Evolutionary conservation across 2,329 filamentous ascomycete genomes (phyloP), one percentile per base, ranked within the genome.

Genomic region (Paraphoma sp.): DNA sequence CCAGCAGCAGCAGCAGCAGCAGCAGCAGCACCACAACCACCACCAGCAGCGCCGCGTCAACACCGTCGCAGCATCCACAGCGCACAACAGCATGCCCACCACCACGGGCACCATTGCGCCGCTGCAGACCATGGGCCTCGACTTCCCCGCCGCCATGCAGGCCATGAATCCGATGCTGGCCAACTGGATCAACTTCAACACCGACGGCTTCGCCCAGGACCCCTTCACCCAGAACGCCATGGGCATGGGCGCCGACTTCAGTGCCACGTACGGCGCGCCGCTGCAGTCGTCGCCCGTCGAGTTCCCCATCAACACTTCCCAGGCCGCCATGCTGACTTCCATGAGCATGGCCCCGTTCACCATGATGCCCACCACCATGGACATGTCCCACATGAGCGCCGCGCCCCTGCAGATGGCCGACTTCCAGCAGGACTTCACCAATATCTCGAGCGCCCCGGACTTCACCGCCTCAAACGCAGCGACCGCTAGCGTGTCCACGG

Each of bases 341-440:
- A 71, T 79, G 57, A 73, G 74, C 48, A 79, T 82, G 73, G 73
- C 76, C 33, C 61, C 76, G 10, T 79, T 78, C 68, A 73, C 74
- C 63, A 76, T 79, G 30, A 79, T 81, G 76, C 67, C 68, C 29
- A 61, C 70, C 42, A 75, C 78, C 36, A 79, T 81, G 78, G 77
- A 76, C 57, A 70, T 79, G 45, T 71, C 74, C 17, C 16, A 16
- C 28, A 67, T 69, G 61, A 54, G 55, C 28, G 44, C 62, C 4
- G 62, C 67, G 2, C 68, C 72, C 48, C 78, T 77, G 40, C 67
- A 68, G 48, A 78, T 81, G 65, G 72, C 92, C 61, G 92, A 96
- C 70, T 90, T 96, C 68, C 87, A 90, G 65, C 83, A 86, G 55
- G 87, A 89, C 72, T 81, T 90, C 65, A 84, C 89, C 45, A 72